Evolutionary conservation across 768 basidiomycete species (phyloP), one percentile per base, ranked within the genome.

Genomic region (Boletus vinaceobasis): DNA sequence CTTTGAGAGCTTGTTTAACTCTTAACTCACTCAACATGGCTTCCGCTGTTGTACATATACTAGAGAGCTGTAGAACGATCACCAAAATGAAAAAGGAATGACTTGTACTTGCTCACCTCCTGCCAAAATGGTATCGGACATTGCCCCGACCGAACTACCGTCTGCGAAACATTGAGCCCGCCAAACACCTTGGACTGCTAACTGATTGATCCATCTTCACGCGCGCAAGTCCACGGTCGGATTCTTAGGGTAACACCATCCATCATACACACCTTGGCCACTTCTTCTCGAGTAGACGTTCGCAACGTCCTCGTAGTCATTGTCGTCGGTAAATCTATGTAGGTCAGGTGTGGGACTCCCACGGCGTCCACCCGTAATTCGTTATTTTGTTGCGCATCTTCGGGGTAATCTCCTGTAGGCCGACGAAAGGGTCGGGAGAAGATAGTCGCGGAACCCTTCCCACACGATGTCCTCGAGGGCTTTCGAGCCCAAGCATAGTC

Each of bases 101-200:
- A n/a, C n/a, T n/a, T n/a, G n/a, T n/a, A n/a, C n/a, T 29, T 3
- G 39, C 50, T 53, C 23, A 60, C 53, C 57, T 33, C 64, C 69
- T 21, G 62, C 69, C 46, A 70, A 62, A 46, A 71, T 61, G 32
- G 57, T 48, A 45, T 68, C 65, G 51, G 62, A 71, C 54, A 63
- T 57, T 48, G 37, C 42, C 49, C 48, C 37, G 80, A 73, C 31
- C 90, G 80, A 57, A 93, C 84, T 59, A 93, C 88, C 5, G 90
- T 78, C 65, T 87, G 88, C 3, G 82, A 78, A 53, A 65, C 67
- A 40, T 90, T 73, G 21, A 83, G 84, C n/a, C n/a, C n/a, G n/a
- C n/a, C n/a, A n/a, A n/a, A n/a, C n/a, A 87, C 89, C 66, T 86
- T 84, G 52, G 90, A 81, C 66, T 93, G 88, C 54, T 77, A 80